Base-by-base conservation (phyloP, 2,329 filamentous ascomycete species). In the Cladosporium halotolerans region DNA sequence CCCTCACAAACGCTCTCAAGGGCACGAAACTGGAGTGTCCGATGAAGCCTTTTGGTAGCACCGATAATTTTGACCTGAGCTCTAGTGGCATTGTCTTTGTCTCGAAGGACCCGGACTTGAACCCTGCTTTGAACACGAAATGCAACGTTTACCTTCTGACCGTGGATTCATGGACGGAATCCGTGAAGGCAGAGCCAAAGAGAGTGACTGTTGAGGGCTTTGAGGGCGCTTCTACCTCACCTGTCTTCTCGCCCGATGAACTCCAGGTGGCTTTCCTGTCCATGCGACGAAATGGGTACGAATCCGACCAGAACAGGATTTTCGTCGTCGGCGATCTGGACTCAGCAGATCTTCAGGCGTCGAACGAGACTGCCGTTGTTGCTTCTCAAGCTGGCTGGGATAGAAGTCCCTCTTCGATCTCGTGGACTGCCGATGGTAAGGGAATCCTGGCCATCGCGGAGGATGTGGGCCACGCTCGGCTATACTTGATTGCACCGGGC, bases 51-150 rank as follows among this genome's bases (percentile, higher is more conserved):
- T 95, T 95, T 62, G 90, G 90, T 3, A 88, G 86, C 16, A 73
- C 82, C 0, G 80, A 82, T n/a, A 85, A 95, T 68, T 96, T 91
- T 63, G 89, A 95, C 63, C 80, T 92, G 55, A 78, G 82, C 55
- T 70, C 72, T 31, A 69, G 74, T 42, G 86, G 85, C 0, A 76
- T 92, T 49, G 80, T 84, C 6, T 91, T 91, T 63, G 81, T 89
- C 9, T 80, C 88, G 8, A 89, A 88, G 60, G 87, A 90, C 62
- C 86, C 86, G 0, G 73, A 80, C 9, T 70, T 89, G 23, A 82
- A 86, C 62, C 82, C 81, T 3, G 87, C 88, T 0, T 79, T 86
- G 53, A 82, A 87, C 68, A 95, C 89, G 5, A 92, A 91, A 63
- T 85, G 85, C 0, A 87, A 93, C 63, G 79, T 95, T 32, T 95